Evolutionary conservation across 2,329 filamentous ascomycete genomes (phyloP), one percentile per base, ranked within the genome.

Genomic region (Xylariaceae sp.): DNA sequence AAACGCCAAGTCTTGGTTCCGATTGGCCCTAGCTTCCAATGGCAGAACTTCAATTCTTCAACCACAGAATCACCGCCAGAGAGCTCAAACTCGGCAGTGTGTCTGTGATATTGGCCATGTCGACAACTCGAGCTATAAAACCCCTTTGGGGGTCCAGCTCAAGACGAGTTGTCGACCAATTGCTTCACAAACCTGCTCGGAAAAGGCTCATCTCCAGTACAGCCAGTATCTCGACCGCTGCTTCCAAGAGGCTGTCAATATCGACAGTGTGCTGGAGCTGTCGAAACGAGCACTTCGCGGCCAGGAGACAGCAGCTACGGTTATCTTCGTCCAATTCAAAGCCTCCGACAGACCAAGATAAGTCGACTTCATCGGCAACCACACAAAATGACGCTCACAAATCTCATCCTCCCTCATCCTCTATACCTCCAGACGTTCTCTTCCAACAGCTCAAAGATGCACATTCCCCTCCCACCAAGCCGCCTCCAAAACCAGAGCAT

Each of bases 301-400:
- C 46, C 37, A 20, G 50, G 22, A 57, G 50, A 19, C 56, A 49
- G 29, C 48, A 52, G 14, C 40, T 56, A 5, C 62, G 60, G 3
- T 56, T 60, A 22, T 67, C 57, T 41, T 68, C 67, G 32, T 60
- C 52, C 23, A n/a, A n/a, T n/a, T 45, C 59, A 14, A 59, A 57
- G 19, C 54, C 57, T 7, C 56, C 57, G n/a, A n/a, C n/a, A 32
- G 22, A 44, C 37, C 20, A 52, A 27, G 3, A 51, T 41, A 25
- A 47, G 35, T 42, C 33, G 20, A 32, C 29, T 14, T 34, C 34
- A 27, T 14, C 44, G 3, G 29, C 45, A 16, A 20, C 35, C 17
- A 22, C 32, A 3, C 44, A 38, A 32, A 35, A 25, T 25, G 37
- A 44, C 14, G 6, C 43, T 8, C 29, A 20, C 20, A 27, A 46